Evolutionary conservation across 441 rosid genomes (phyloP), one percentile per base, ranked within the genome.

Genomic region (Syzygium syzygioides): DNA sequence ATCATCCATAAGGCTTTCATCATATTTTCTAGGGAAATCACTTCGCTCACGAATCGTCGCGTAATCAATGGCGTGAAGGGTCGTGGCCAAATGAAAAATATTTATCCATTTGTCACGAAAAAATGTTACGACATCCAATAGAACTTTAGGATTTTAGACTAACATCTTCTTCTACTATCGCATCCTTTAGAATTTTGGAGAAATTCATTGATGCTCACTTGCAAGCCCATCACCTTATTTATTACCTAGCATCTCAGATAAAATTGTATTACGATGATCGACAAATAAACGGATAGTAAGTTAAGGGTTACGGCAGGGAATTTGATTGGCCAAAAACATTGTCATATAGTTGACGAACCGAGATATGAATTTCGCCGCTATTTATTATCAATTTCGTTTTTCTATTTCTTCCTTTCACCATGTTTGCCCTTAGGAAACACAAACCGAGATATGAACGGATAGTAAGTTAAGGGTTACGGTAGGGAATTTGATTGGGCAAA

Each of bases 91-190:
- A n/a, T 4, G 14, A n/a, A 62, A 62, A 1, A 62, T 62, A 62
- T 62, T n/a, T 62, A n/a, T 18, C 10, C 5, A 0, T 0, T 4
- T 60, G 32, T 60, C 66, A 4, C 0, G 0, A 14, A 28, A 60
- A 60, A 60, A 28, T 26, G 5, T 4, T 28, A 60, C 0, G 0
- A 13, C 32, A 13, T 53, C 54, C 54, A 5, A 14, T 53, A 53
- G 54, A 53, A 14, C 54, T 53, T 53, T 14, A 0, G 54, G 54
- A 53, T 53, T 53, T 53, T 53, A 60, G 2, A 60, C 6, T 1
- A 28, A 13, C 18, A 28, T 1, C 32, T 60, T 60, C 66, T 28
- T 60, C 66, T 28, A 60, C 32, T 60, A 26, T 60, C 13, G 28
- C 68, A 28, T 60, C 18, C 4, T 2, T 3, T 0, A 60, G 32